These are phyloP conservation scores for Neoscytalidium dimidiatum DNA, from an alignment of 2,329 filamentous ascomycete genomes.

Conservation along the genomic window DNA sequence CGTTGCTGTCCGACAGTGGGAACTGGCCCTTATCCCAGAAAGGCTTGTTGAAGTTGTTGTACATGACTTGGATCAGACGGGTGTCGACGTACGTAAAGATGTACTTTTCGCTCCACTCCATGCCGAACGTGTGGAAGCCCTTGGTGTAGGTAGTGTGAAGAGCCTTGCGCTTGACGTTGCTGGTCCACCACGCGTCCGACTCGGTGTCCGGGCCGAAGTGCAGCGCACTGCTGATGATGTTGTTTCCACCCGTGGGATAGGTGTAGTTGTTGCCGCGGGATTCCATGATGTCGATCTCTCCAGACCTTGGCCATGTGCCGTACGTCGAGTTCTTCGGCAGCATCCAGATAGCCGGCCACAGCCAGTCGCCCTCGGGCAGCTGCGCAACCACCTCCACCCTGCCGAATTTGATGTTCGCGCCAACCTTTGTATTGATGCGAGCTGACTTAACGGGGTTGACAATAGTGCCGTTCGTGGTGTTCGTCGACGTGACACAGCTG, in stretches of 20 bases:
- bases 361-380: constrained; percentile 77
- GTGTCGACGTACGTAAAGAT: constrained; percentile 85
- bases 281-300: constrained; percentile 83
- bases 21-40: constrained; percentile 72
- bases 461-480: constrained; percentile 74
- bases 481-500: constrained; percentile 71
- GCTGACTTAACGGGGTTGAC: constrained; percentile 77
- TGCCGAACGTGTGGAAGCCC: constrained; percentile 73
- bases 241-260: constrained; percentile 75
- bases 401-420: constrained; percentile 74
- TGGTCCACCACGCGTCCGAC: constrained; percentile 81
- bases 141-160: constrained; percentile 73
- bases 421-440: constrained; percentile 73
- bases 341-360: constrained; percentile 94
- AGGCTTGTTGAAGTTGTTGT: constrained; percentile 68
- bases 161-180: constrained; percentile 74
- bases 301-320: constrained; percentile 75
- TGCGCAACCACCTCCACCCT: constrained; percentile 78
- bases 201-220: constrained; percentile 76
- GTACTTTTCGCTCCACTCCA: constrained; percentile 89
- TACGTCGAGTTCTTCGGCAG: constrained; percentile 72
- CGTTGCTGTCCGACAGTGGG: constrained; percentile 64
- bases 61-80: constrained; percentile 76
- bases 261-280: constrained; percentile 80
- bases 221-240: constrained; percentile 75